Base-by-base conservation (phyloP, 2,329 filamentous ascomycete genomes). In the Aureobasidium sp. region DNA sequence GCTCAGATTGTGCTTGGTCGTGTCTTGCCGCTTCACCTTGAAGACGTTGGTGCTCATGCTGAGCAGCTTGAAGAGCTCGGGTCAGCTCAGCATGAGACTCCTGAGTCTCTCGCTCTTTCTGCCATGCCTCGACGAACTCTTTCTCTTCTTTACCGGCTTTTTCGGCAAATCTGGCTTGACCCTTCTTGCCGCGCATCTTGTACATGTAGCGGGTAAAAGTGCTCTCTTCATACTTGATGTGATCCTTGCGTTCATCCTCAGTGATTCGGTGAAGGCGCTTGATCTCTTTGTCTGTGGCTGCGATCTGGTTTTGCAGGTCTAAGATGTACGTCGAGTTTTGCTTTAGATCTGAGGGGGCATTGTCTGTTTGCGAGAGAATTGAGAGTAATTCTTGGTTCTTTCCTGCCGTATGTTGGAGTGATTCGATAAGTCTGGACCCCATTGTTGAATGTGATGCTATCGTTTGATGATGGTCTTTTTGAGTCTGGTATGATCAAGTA, bases 71-170 rank as follows among this genome's bases (percentile, higher is more conserved):
- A 1, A 80, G 72, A 62, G 79, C 75, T 0, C 56, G 56, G 5
- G 72, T 70, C 2, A 84, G 67, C 57, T 73, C 72, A 1, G 75
- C 72, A 41, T 78, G 74, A 53, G 76, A 67, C 43, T 78, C 75
- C 50, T 77, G 75, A 46, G 78, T 77, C 27, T 78, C 74, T 27
- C 80, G 75, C 63, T 80, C 75, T 34, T 77, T 71, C 63, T 82
- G 78, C 51, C 82, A 74, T 0, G 78, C 82, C 50, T 81, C 77
- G 29, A 82, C 75, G 69, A 83, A 85, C 65, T 84, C 82, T 47
- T 73, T 71, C 69, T 84, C 82, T 69, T 84, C 82, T 64, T 80
- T 81, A 53, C 77, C 76, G 15, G 81, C 79, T 55, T 75, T 76
- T n/a, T 76, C 75, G 17, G 74, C 71, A 65, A 82, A 82, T 56